These are phyloP conservation scores for Tetrahymena elliotti DNA, from an alignment of 73 alveolate species.

Conservation along the genomic window DNA sequence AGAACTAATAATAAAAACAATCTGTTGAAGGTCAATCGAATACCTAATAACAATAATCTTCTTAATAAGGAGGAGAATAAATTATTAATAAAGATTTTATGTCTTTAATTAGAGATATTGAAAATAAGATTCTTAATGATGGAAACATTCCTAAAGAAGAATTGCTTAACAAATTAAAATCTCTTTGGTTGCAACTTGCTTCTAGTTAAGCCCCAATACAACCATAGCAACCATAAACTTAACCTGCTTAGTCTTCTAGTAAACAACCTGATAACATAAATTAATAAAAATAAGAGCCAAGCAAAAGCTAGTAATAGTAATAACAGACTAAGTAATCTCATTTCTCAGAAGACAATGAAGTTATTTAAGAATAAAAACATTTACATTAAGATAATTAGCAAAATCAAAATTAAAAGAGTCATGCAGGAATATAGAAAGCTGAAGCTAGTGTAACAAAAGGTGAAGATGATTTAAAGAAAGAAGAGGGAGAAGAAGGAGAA, in stretches of 20 bases:
- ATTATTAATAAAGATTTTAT: neutral
- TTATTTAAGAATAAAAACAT: neutral
- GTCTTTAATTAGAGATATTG: neutral
- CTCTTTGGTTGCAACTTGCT: neutral
- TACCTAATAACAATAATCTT: neutral
- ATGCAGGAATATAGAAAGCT: neutral
- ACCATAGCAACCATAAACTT: neutral
- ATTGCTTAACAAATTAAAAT: neutral
- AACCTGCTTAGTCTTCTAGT: neutral
- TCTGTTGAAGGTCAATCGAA: neutral
- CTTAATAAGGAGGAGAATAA: neutral
- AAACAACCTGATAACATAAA: neutral
- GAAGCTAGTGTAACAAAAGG: neutral
- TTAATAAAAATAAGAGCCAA: neutral
- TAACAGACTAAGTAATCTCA: neutral
- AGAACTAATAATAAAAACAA: neutral
- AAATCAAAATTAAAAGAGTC: neutral
- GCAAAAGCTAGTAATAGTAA: neutral
- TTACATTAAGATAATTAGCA: no score
- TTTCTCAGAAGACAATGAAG: neutral
- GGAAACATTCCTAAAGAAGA: neutral
- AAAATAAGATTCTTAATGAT: neutral
- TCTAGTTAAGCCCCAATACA: neutral
- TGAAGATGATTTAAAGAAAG: neutral
- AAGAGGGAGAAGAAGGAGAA: neutral